Evolutionary conservation across 148 eudicot species (phyloP), one percentile per base, ranked within the genome.

Genomic region (Diospyros kaki): DNA sequence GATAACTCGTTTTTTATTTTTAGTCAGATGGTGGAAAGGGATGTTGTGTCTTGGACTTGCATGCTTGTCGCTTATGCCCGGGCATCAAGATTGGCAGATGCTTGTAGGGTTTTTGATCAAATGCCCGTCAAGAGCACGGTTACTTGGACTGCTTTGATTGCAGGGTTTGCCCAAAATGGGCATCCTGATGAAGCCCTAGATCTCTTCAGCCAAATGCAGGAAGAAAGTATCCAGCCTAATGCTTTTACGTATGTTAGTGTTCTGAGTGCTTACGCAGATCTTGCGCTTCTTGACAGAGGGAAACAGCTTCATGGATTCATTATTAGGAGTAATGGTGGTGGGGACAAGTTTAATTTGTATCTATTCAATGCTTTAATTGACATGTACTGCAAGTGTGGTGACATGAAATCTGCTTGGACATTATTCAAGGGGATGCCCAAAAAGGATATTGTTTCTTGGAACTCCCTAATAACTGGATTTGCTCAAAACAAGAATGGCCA

Each of bases 341-440:
- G 58, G 60, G 75, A 68, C 2, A 61, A 71, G 63, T 56, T 65
- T 69, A 90, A 87, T 76, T 75, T 82, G 46, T 90, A 81, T 65
- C 58, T 88, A 45, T 79, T 52, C 52, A 92, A 92, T 80, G 89
- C 97, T 76, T 59, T 91, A 75, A 81, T 89, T 58, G 86, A 90
- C 70, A 81, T 92, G 93, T 88, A 92, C 68, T 83, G 91, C 72
- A 90, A 90, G 81, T 88, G 88, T 64, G 97, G 95, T 61, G 90
- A 90, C 64, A 86, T 87, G 87, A 83, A 54, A 73, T 81, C 88
- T 42, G 87, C 94, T 13, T 62, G 66, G 61, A 63, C 65, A 59
- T n/a, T 88, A 64, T 89, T 88, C 59, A 85, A 87, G 58, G 75
- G 76, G 60, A 78, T 86, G 79, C 76, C 84, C 13, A 78, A 63